A percentile compares a stretch with the other conserved stretches of the same genome.
Conservation (phyloP, 345 rosid species). For the Chamaenerion angustifolium region DNA sequence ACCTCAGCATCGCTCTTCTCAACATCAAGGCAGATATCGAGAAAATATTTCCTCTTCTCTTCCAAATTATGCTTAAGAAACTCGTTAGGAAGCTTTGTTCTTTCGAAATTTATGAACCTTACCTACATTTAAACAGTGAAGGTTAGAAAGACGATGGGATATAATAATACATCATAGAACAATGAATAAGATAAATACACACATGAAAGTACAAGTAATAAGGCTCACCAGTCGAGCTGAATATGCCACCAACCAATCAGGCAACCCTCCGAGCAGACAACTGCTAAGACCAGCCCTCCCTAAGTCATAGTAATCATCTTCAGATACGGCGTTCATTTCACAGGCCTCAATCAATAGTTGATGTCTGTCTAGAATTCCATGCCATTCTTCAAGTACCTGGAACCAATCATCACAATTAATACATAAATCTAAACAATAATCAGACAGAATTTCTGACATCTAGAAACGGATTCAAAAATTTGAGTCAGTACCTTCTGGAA, state of each 20-base stretch:
- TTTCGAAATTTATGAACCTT: slow-evolving; percentile 87
- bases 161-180: background rate
- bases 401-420: slow-evolving; percentile 7
- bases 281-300: slow-evolving; percentile 96
- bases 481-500: slow-evolving; percentile 57
- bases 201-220: slow-evolving; percentile 15
- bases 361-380: slow-evolving; percentile 79
- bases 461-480: too few species aligned
- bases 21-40: slow-evolving; percentile 61
- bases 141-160: background rate
- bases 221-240: slow-evolving; percentile 50
- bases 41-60: slow-evolving; percentile 75
- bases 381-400: slow-evolving; percentile 86
- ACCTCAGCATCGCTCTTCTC: slow-evolving; percentile 98
- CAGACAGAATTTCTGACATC: background rate
- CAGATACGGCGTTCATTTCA: slow-evolving; percentile 61
- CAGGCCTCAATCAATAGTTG: slow-evolving; percentile 87
- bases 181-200: slow-evolving; percentile 8
- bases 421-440: background rate
- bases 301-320: slow-evolving; percentile 93
- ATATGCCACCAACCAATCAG: slow-evolving; percentile 89
- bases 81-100: slow-evolving; percentile 92
- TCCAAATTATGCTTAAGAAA: slow-evolving; percentile 81
- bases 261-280: slow-evolving; percentile 95
- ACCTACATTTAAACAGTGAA: slow-evolving; percentile 41